Base-by-base conservation (phyloP, 495 filamentous ascomycete genomes). In the Podospora tetraspora region DNA sequence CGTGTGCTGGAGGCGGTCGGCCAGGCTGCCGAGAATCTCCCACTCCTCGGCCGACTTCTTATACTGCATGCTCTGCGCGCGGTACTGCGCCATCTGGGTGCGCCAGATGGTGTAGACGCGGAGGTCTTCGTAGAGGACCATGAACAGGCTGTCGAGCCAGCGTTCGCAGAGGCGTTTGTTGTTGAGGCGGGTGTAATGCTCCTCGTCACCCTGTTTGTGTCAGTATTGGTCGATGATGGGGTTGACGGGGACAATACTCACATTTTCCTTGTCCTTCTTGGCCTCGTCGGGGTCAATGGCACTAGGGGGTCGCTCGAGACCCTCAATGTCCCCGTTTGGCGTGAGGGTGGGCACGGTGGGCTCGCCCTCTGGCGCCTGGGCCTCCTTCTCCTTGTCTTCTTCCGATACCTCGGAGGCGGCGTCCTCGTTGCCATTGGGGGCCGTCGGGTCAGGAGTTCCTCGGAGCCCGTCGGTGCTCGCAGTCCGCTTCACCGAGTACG, bases 31-130 rank as follows among this genome's bases (percentile, higher is more conserved):
- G 2, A 99, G 88, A 67, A 99, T 97, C 79, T 99, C 95, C 95
- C 94, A 98, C 78, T 99, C 95, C 68, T 96, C 92, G 10, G 95
- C 89, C 3, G 90, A 93, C 79, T 98, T 99, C 79, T 92, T 94
- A 82, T 98, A 98, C 60, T 92, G 89, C 73, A 94, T 89, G 56
- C 90, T 87, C 76, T 97, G 93, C 59, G 94, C 91, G 23, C 91
- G 89, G 73, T 89, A 94, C 71, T 97, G 94, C 5, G 92, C 91
- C 88, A 97, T 92, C 79, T 98, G 96, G 3, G 95, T 97, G 56
- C 95, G 89, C 95, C 95, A 99, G 76, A 99, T 98, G 56, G 95
- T 98, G 80, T 98, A 99, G 66, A 99, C 93, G 30, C 95, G 92
- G 11, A 99, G 86, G 74, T 99, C 95, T 78, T 99, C 95, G 75